phyloP scores from a whole-genome alignment of 2,329 filamentous ascomycete species.

The Fusarium sp. region DNA sequence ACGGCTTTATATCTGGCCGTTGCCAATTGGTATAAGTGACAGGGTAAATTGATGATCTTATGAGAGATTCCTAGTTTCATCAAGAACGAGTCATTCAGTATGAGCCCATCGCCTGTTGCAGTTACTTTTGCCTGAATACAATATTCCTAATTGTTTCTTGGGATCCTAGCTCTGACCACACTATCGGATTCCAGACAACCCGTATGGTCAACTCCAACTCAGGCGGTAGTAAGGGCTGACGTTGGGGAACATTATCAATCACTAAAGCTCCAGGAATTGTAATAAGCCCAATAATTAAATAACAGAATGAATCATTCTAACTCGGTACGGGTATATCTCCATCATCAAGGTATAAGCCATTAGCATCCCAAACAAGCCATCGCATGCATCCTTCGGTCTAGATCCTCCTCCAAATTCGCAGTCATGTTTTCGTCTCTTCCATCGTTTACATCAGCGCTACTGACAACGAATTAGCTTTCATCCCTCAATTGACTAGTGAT shows the following conservation, averaged over 20 bases:
- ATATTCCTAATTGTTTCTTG: not conserved
- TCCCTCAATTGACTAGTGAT: not conserved
- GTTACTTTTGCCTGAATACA: not conserved
- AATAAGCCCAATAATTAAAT: slow-evolving; percentile 3
- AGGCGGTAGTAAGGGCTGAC: slow-evolving; percentile 10
- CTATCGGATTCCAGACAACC: not conserved
- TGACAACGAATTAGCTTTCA: slow-evolving; percentile 11
- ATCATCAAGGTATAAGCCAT: slow-evolving; percentile 19
- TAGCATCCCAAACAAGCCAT: not conserved
- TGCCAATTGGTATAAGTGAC: not conserved
- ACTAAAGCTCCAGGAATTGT: not conserved
- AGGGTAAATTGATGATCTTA: not conserved
- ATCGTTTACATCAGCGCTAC: slow-evolving; percentile 36
- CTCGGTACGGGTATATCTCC: slow-evolving; percentile 26
- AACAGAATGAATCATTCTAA: slow-evolving; percentile 5
- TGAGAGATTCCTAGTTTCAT: not conserved
- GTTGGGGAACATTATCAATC: not conserved
- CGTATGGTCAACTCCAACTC: not conserved
- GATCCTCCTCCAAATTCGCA: slow-evolving; percentile 6
- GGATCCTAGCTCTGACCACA: not conserved
- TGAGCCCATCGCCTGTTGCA: too few relatives aligned
- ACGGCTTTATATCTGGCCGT: not conserved
- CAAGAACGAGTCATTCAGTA: not conserved
- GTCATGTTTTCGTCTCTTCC: not conserved
- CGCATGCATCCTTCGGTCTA: slow-evolving; percentile 2